phyloP scores from a whole-genome alignment of 345 rosid genomes.

The Capsella bursapastoris region DNA sequence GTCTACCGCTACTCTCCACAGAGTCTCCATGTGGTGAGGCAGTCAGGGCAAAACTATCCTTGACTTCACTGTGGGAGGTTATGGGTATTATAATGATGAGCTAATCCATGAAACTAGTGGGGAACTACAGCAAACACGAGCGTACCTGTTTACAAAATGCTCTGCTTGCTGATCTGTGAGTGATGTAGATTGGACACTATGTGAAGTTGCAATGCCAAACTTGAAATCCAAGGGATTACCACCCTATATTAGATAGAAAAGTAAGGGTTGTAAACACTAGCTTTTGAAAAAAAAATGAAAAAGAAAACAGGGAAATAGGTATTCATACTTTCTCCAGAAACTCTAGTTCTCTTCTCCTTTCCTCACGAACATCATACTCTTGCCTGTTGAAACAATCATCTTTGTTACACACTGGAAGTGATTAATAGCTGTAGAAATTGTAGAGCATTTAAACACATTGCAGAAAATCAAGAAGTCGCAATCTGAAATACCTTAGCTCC shows the following conservation, averaged over 20 bases:
- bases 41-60: conserved; percentile 90
- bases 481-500: conserved; percentile 75
- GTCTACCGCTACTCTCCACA: conserved; percentile 96
- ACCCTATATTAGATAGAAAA: conserved; percentile 62
- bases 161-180: conserved; percentile 79
- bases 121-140: conserved; percentile 35
- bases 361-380: conserved; percentile 98
- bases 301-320: conserved; percentile 31
- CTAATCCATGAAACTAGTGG: conserved; percentile 28
- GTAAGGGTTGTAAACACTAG: conserved; percentile 25
- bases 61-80: conserved; percentile 75
- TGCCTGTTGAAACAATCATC: conserved; percentile 62
- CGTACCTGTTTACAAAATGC: conserved; percentile 83
- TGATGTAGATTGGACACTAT: conserved; percentile 95
- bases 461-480: conserved; percentile 9
- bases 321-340: conserved; percentile 94
- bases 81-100: conserved; percentile 39
- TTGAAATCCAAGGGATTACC: conserved; percentile 99
- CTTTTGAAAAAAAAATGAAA: conserved; percentile 18
- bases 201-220: conserved; percentile 74
- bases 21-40: conserved; percentile 97
- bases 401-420: conserved; percentile 25
- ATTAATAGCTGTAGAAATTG: conserved; percentile 3
- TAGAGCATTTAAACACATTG: conserved; percentile 1
- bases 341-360: conserved; percentile 92